Percentiles rank a stretch among this genome's conserved stretches.
phyloP scores from a whole-genome alignment of 2,329 filamentous ascomycete species.

The Dactylellina cionopaga region DNA sequence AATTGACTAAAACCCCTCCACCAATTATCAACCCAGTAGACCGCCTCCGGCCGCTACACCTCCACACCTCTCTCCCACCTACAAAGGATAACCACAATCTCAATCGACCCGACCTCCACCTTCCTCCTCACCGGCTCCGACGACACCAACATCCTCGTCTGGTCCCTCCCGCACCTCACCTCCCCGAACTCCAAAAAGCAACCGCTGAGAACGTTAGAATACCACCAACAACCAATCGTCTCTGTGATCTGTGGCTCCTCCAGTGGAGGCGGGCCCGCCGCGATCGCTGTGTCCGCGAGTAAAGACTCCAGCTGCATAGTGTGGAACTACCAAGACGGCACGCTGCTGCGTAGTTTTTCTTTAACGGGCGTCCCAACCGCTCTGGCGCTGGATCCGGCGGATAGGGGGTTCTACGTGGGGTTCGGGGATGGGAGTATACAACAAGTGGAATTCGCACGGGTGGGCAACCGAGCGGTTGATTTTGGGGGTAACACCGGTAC shows the following conservation, averaged over 20 bases:
- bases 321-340: conserved; percentile 88
- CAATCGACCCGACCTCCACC: conserved; percentile 74
- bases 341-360: conserved; percentile 80
- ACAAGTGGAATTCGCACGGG: conserved; percentile 73
- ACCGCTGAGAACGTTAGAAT: conserved; percentile 79
- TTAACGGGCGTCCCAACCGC: conserved; percentile 78
- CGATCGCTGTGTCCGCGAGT: conserved; percentile 84
- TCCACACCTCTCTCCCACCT: conserved; percentile 81
- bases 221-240: conserved; percentile 79
- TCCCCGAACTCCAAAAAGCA: conserved; percentile 69
- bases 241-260: conserved; percentile 64
- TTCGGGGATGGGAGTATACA: conserved; percentile 84
- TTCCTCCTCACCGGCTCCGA: conserved; percentile 81
- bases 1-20: background rate
- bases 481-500: conserved; percentile 14
- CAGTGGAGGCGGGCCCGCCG: conserved; percentile 63
- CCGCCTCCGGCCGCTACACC: conserved; percentile 78
- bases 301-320: conserved; percentile 88
- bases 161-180: conserved; percentile 81
- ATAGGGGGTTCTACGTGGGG: conserved; percentile 82
- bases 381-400: conserved; percentile 80
- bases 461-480: conserved; percentile 35
- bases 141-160: conserved; percentile 91
- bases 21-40: conserved; percentile 62
- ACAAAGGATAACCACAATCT: conserved; percentile 80